Base-by-base conservation (phyloP, 768 basidiomycete genomes). In the Tulasnella sp. region DNA sequence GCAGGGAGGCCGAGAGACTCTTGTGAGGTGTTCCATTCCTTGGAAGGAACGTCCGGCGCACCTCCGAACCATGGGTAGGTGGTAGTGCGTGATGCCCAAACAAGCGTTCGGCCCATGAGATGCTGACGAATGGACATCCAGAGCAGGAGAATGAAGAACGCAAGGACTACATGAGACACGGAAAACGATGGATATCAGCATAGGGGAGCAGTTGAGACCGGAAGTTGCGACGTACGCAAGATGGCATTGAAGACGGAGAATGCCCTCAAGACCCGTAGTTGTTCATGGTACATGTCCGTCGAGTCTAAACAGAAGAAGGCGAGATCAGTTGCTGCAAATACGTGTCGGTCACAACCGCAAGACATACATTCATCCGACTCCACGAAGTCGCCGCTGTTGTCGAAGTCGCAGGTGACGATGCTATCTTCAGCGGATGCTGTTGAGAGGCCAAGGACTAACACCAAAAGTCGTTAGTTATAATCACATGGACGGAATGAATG, bases 281-380 rank as follows among this genome's bases (percentile, higher is more conserved):
- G 88, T n/a, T 88, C 87, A 64, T 88, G 88, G 69, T 85, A 91
- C 62, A 86, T 86, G 66, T 88, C 85, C 23, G 87, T 89, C 58
- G 86, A 82, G 72, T 89, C 88, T 90, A 66, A 17, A 19, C 8
- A 29, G 41, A 56, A 51, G 32, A 26, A 51, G 42, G 61, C 50
- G 43, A 19, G 54, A 38, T 55, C 19, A 45, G 58, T n/a, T 17
- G 17, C 52, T 51, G 30, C 26, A 5, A 34, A 30, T 45, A 45
- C 38, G 15, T 5, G 34, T 7, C 34, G 26, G 30, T 21, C 13
- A 24, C 42, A 76, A 86, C 73, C 67, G 88, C 87, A 88, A 64
- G 77, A 80, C 56, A 84, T 80, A 58, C 80, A 71, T 29, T 81
- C 77, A 43, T 85, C 77, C 48, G 84, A 71, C 26, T 76, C 76